These are phyloP conservation scores for Immersiporthe knoxdaviesiana DNA, from an alignment of 2,329 filamentous ascomycete genomes.

Conservation along the genomic window DNA sequence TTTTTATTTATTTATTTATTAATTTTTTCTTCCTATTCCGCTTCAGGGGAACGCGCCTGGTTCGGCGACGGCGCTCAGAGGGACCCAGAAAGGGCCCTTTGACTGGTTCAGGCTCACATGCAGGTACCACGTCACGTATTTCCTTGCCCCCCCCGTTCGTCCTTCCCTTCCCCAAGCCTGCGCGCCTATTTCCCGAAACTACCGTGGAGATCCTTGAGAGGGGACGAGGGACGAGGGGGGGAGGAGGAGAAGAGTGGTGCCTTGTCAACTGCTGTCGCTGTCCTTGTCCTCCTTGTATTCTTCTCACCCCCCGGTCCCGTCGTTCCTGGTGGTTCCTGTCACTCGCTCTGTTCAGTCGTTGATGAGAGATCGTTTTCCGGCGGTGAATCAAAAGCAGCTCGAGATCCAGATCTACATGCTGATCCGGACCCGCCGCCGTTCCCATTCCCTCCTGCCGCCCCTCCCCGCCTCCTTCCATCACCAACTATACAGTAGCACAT, in stretches of 20 bases:
- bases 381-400: conserved; percentile 19
- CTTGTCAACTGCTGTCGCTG: not conserved
- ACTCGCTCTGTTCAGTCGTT: not conserved
- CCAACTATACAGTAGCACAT: not conserved
- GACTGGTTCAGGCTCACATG: conserved; percentile 8
- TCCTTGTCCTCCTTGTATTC: not conserved
- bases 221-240: not conserved
- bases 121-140: conserved; percentile 24
- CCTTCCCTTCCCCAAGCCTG: not conserved
- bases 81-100: not conserved
- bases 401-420: conserved; percentile 25
- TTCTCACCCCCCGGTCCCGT: not conserved
- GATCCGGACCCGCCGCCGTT: conserved; percentile 23
- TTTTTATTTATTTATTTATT: not conserved
- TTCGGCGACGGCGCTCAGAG: not conserved
- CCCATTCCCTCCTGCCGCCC: conserved; percentile 9
- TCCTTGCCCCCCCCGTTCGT: no score
- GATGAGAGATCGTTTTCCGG: conserved; percentile 18
- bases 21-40: not conserved
- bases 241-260: not conserved
- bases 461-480: not conserved
- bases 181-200: conserved; percentile 9
- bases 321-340: not conserved
- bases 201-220: conserved; percentile 15
- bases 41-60: not conserved